Evolutionary conservation across 2,329 filamentous ascomycete species (phyloP).

Genomic region (Cercospora zeae-maydis): DNA sequence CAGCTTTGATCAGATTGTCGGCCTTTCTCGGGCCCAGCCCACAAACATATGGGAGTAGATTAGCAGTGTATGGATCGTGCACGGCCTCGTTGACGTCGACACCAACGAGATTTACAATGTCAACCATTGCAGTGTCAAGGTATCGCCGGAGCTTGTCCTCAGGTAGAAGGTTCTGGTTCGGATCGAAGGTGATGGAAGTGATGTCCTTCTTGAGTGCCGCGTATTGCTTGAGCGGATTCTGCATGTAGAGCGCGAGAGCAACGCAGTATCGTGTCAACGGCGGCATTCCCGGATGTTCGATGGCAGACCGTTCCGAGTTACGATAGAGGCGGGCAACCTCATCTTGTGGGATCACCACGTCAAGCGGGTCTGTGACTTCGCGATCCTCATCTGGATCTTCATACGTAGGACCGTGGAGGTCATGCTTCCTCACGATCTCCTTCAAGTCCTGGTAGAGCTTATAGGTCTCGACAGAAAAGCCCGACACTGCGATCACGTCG

Average conservation of each 20-base stretch:
- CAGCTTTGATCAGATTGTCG: constrained; percentile 77
- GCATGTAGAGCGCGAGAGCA: constrained; percentile 83
- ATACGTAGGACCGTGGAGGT: constrained; percentile 75
- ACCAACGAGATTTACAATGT: constrained; percentile 95
- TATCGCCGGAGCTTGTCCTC: constrained; percentile 82
- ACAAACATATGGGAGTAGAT: constrained; percentile 83
- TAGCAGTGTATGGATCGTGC: constrained; percentile 74
- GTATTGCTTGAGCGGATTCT: constrained; percentile 95
- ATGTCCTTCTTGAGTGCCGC: constrained; percentile 87
- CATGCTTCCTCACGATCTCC: constrained; percentile 71
- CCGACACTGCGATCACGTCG: constrained; percentile 85
- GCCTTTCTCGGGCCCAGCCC: constrained; percentile 92
- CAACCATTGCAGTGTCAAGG: constrained; percentile 94
- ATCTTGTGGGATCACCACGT: constrained; percentile 90
- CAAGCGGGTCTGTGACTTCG: constrained; percentile 72
- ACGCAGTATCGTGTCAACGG: constrained; percentile 85
- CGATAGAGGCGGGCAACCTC: constrained; percentile 97
- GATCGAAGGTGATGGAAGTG: constrained; percentile 79
- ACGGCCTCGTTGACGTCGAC: constrained; percentile 94
- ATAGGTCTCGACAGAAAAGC: constrained; percentile 82
- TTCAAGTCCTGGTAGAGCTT: constrained; percentile 78
- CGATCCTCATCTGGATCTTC: constrained; percentile 76
- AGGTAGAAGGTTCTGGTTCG: constrained; percentile 82
- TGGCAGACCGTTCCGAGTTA: constrained; percentile 72
- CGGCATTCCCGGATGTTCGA: constrained; percentile 76